Evolutionary conservation across 352 stramenopile genomes (phyloP), one percentile per base, ranked within the genome.

Genomic region (Globisporangium emineosum): DNA sequence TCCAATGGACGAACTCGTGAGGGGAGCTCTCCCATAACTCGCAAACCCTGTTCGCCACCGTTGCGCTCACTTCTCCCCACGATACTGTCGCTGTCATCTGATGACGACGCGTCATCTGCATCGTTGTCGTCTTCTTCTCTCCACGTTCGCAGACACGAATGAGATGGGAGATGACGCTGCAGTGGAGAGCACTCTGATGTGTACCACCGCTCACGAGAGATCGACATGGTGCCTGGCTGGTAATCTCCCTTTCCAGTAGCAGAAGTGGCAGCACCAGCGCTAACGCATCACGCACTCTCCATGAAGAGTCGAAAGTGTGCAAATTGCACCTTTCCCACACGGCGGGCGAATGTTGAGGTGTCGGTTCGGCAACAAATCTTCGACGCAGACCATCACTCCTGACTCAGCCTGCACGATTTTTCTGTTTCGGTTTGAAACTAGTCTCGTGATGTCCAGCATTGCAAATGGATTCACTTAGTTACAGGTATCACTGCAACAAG

Each of bases 331-430:
- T n/a, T 45, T 45, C 17, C 35, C 15, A 45, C 37, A n/a, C 37
- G 37, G n/a, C 35, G 13, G 3, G 19, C 17, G 23, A 42, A 17
- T 15, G 29, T 27, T 13, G 27, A 21, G 27, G 51, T 57, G 51
- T 40, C 51, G 51, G 27, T 57, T 57, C 51, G 19, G 51, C 29
- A 19, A 57, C 51, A 27, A 57, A 57, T 57, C 27, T 57, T 57
- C 17, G 51, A 57, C 17, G 3, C 29, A 5, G 19, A 57, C 29
- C 29, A 19, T 57, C 51, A 42, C 19, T 57, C 51, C 29, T 42
- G 29, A 6, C 49, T 19, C 27, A 40, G 17, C 2, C 50, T 27
- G 43, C 15, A n/a, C 17, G 50, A 57, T 57, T 25, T 55, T 55
- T 55, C 27, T 30, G 32, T 57, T 13, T 57, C 9, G 5, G 3